A percentile compares a stretch with the other conserved stretches of the same genome.
Evolutionary conservation across 2,329 filamentous ascomycete species (phyloP).

Genomic region (Lasiodiplodia theobromae): DNA sequence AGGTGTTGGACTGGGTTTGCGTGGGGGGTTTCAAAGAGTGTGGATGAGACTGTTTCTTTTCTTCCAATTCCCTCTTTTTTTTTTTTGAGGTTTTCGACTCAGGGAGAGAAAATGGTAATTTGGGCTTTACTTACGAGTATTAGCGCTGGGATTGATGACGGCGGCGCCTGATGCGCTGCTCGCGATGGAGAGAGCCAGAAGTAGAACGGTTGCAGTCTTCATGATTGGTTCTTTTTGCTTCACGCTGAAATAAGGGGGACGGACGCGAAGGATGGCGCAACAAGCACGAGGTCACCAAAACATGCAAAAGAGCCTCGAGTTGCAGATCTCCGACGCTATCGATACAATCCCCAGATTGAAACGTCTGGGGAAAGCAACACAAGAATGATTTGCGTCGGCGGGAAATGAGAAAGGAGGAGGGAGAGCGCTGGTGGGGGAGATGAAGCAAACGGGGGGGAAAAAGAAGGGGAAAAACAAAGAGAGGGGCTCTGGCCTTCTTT

Average conservation of each 20-base stretch:
- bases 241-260: not conserved
- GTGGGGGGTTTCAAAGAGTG: not conserved
- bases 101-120: too few relatives aligned
- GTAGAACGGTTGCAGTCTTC: constrained; percentile 9
- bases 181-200: constrained; percentile 18
- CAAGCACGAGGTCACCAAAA: constrained; percentile 3
- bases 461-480: not conserved
- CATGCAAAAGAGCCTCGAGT: not conserved
- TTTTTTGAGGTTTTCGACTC: not conserved
- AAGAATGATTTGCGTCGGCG: not conserved
- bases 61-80: not conserved
- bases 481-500: not conserved
- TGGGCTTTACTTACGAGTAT: not conserved
- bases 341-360: not conserved
- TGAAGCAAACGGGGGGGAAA: not conserved
- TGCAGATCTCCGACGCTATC: constrained; percentile 19
- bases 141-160: constrained; percentile 2
- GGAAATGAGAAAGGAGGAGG: constrained; percentile 11
- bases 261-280: not conserved
- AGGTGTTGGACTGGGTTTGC: not conserved
- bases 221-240: not conserved
- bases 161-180: constrained; percentile 11
- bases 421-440: not conserved
- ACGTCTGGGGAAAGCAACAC: not conserved
- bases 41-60: not conserved